These are phyloP conservation scores for Pythium dissimile DNA, from an alignment of 352 stramenopile genomes.

Conservation along the genomic window DNA sequence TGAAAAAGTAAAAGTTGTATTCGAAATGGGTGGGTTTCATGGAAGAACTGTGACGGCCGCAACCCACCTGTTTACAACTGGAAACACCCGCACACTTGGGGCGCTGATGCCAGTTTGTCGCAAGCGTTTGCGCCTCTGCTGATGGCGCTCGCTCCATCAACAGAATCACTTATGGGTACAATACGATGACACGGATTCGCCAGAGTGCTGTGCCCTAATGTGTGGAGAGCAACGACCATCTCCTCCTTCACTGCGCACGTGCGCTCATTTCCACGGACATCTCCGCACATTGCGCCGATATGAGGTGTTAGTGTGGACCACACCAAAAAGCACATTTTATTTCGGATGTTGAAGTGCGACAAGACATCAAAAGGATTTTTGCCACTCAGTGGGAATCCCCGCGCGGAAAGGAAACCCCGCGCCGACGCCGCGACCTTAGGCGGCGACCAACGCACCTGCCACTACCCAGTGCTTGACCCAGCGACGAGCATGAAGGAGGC, in stretches of 20 bases:
- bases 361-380: slow-evolving; percentile 7
- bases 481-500: no score
- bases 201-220: no score
- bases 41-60: no score
- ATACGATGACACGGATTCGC: no score
- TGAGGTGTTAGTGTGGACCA: slow-evolving; percentile 10
- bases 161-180: not conserved
- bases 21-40: not conserved
- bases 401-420: not conserved
- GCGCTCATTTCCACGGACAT: no score
- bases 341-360: slow-evolving; percentile 25
- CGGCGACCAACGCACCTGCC: no score
- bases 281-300: not conserved
- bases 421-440: no score
- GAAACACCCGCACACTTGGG: no score
- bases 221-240: no score
- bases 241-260: no score
- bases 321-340: not conserved
- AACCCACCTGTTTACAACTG: slow-evolving; percentile 2
- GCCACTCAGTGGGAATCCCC: no score
- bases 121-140: slow-evolving; percentile 1
- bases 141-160: not conserved
- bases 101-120: slow-evolving; percentile 14
- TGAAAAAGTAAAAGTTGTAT: not conserved
- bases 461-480: no score